Conservation (phyloP, 805 yeast genomes). For the Clavispora fructus region DNA sequence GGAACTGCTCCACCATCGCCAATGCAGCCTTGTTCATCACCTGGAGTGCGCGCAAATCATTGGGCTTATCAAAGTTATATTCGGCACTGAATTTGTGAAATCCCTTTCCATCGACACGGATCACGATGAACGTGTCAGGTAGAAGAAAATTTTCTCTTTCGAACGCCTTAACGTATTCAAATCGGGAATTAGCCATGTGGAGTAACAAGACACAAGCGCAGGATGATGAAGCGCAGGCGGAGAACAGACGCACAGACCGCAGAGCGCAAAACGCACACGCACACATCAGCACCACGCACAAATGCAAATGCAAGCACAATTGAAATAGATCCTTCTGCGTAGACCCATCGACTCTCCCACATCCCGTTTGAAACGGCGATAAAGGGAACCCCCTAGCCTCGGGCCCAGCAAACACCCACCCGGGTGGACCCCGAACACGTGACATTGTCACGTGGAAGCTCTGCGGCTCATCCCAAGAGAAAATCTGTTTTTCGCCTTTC, state of each 20-base stretch:
- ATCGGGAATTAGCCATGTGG: conserved; percentile 77
- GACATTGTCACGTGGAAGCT: not conserved
- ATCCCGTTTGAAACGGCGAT: too few species aligned
- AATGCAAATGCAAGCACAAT: too few species aligned
- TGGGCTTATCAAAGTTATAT: conserved; percentile 82
- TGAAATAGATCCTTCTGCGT: too few species aligned
- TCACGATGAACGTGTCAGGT: conserved; percentile 76
- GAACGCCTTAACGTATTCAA: conserved; percentile 79
- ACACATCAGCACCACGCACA: not conserved
- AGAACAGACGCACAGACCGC: not conserved
- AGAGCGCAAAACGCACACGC: not conserved
- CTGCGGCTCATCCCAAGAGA: conserved; percentile 1
- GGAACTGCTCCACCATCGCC: conserved; percentile 55
- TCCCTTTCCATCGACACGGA: conserved; percentile 90
- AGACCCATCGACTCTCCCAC: too few species aligned
- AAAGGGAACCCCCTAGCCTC: too few species aligned
- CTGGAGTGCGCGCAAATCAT: conserved; percentile 68
- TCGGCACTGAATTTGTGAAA: conserved; percentile 77
- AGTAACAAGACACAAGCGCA: not conserved
- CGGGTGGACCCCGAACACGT: not conserved
- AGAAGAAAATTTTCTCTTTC: conserved; percentile 70
- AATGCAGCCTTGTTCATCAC: conserved; percentile 81
- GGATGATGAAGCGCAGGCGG: not conserved
- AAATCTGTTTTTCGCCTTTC: conserved; percentile 1
- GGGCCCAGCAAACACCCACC: too few species aligned